Conservation (phyloP, 1,284 basidiomycete genomes). For the Leccinum ponderosum region DNA sequence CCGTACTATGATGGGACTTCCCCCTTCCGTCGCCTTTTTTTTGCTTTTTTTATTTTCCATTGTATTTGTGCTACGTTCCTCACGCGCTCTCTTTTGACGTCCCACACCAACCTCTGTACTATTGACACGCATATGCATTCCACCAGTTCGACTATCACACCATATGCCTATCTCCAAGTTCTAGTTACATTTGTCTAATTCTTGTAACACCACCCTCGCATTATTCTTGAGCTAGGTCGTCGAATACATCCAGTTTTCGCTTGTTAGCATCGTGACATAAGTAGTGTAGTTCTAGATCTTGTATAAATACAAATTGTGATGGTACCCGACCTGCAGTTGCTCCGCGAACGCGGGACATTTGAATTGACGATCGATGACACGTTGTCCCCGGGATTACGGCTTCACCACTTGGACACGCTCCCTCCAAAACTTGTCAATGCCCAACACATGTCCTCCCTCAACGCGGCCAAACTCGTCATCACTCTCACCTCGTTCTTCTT, state of each 20-base stretch:
- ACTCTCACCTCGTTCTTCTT: slow-evolving; percentile 53
- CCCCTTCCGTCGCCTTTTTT: background rate
- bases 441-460: slow-evolving; percentile 27
- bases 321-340: background rate
- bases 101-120: slow-evolving; percentile 26
- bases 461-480: slow-evolving; percentile 53
- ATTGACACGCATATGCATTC: slow-evolving; percentile 25
- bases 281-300: slow-evolving; percentile 33
- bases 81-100: slow-evolving; percentile 14
- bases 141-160: slow-evolving; percentile 16
- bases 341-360: slow-evolving; percentile 10
- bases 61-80: slow-evolving; percentile 14
- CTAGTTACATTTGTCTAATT: slow-evolving; percentile 32
- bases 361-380: slow-evolving; percentile 15
- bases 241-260: slow-evolving; percentile 19
- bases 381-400: slow-evolving; percentile 34
- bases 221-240: slow-evolving; percentile 11
- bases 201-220: slow-evolving; percentile 28
- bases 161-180: slow-evolving; percentile 22
- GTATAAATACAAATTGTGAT: slow-evolving; percentile 21
- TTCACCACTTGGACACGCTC: slow-evolving; percentile 16
- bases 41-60: background rate
- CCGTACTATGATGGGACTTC: background rate
- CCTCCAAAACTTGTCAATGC: slow-evolving; percentile 2
- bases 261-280: slow-evolving; percentile 13